Conservation (phyloP, 768 basidiomycete genomes). For the Collybiopsis confluens region DNA sequence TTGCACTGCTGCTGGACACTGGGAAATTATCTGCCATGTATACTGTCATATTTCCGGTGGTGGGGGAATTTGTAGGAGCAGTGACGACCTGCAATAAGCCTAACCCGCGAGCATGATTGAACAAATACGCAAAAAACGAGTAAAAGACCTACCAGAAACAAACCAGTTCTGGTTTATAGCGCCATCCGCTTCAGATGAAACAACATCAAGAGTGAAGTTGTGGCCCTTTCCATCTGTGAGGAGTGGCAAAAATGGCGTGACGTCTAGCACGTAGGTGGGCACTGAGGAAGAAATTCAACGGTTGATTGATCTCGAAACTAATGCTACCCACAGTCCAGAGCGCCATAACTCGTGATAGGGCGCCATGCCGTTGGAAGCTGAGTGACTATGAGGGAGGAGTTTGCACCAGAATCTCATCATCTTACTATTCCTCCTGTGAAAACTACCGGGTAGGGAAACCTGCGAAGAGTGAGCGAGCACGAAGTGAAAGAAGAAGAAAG, state of each 20-base stretch:
- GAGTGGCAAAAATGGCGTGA: slow-evolving; percentile 72
- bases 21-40: slow-evolving; percentile 61
- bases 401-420: neutral
- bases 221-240: slow-evolving; percentile 69
- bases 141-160: slow-evolving; percentile 48
- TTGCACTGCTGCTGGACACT: slow-evolving; percentile 41
- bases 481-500: neutral
- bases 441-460: slow-evolving; percentile 52
- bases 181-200: slow-evolving; percentile 60
- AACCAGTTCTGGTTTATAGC: slow-evolving; percentile 76
- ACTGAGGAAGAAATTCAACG: neutral
- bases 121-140: neutral
- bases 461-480: too few relatives aligned
- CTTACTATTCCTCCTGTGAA: slow-evolving; percentile 73
- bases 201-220: slow-evolving; percentile 68
- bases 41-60: slow-evolving; percentile 61
- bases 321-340: neutral
- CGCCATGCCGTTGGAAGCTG: slow-evolving; percentile 7
- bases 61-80: slow-evolving; percentile 55
- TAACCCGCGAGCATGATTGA: neutral
- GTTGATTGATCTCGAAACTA: neutral
- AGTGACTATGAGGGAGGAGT: neutral
- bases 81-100: slow-evolving; percentile 61
- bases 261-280: slow-evolving; percentile 45
- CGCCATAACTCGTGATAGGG: slow-evolving; percentile 6